A percentile compares a stretch with the other conserved stretches of the same genome.
These are phyloP conservation scores for Nannochloris sp. DNA, from an alignment of 139 green algal species.

Conservation along the genomic window DNA sequence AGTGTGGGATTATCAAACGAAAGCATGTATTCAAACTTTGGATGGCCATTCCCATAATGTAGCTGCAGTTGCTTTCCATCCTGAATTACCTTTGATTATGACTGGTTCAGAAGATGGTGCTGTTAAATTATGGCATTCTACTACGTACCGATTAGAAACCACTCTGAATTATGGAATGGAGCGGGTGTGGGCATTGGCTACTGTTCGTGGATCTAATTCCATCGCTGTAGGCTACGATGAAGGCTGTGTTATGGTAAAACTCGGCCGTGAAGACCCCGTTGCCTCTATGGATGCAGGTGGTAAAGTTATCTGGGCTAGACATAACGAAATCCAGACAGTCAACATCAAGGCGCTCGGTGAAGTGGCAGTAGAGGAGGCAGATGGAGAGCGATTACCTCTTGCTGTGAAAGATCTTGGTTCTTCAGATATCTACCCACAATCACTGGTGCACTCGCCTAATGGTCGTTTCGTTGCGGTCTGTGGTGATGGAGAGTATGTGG, in stretches of 20 bases:
- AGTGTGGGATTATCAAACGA: constrained; percentile 99
- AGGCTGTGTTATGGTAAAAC: constrained; percentile 85
- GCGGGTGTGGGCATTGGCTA: constrained; percentile 86
- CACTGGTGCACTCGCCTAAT: constrained; percentile 86
- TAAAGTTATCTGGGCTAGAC: constrained; percentile 92
- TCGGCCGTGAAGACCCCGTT: constrained; percentile 95
- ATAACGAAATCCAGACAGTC: constrained; percentile 87
- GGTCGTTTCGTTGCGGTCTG: constrained; percentile 90
- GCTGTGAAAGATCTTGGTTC: constrained; percentile 94
- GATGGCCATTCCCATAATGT: constrained; percentile 92
- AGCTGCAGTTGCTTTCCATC: constrained; percentile 89
- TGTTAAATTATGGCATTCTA: constrained; percentile 94
- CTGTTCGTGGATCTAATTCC: constrained; percentile 79
- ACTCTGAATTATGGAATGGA: constrained; percentile 97
- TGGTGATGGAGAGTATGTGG: constrained; percentile 97
- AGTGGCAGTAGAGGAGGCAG: constrained; percentile 39
- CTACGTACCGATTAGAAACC: constrained; percentile 89
- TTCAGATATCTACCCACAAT: constrained; percentile 91
- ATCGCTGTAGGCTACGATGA: constrained; percentile 79
- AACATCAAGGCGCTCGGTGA: constrained; percentile 79
- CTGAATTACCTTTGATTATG: constrained; percentile 96
- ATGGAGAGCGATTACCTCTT: constrained; percentile 94
- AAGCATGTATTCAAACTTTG: constrained; percentile 94
- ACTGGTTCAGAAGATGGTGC: constrained; percentile 92
- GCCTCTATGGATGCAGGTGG: constrained; percentile 93